These are phyloP conservation scores for Achlya hypogyna DNA, from an alignment of 352 stramenopile genomes.

Conservation along the genomic window DNA sequence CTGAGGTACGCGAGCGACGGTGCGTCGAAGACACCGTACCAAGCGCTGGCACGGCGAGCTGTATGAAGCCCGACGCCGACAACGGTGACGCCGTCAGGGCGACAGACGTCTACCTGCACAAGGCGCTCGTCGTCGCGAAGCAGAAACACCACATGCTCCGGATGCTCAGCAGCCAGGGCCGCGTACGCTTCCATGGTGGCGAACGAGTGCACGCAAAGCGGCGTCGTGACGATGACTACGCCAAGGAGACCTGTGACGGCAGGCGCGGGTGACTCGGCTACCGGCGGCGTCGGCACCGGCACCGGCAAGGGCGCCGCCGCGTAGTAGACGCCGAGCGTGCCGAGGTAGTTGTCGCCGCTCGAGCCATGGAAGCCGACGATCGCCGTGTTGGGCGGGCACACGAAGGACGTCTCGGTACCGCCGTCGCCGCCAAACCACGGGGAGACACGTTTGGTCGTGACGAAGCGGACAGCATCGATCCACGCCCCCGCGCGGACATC, in stretches of 20 bases:
- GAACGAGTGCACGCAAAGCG: background rate
- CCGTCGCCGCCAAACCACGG: constrained; percentile 24
- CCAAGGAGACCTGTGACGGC: background rate
- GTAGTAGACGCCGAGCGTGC: constrained; percentile 1
- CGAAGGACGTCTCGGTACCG: background rate
- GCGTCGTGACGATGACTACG: background rate
- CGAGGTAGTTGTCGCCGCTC: background rate
- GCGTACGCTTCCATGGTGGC: background rate
- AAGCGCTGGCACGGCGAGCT: background rate
- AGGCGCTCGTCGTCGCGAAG: background rate
- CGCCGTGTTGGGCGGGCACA: background rate
- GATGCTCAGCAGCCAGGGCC: background rate
- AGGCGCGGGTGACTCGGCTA: background rate
- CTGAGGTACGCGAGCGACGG: background rate
- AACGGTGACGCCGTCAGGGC: background rate
- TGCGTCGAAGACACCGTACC: background rate
- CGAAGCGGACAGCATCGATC: constrained; percentile 23
- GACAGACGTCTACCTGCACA: background rate
- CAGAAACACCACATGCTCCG: background rate
- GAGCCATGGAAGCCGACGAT: constrained; percentile 10
- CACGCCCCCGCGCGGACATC: constrained; percentile 13
- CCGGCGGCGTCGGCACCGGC: background rate
- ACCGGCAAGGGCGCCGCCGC: too few relatives aligned
- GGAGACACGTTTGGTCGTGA: constrained; percentile 25
- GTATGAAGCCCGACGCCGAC: background rate